Base-by-base conservation (phyloP, 768 basidiomycete species). In the Auricularia cornea region DNA sequence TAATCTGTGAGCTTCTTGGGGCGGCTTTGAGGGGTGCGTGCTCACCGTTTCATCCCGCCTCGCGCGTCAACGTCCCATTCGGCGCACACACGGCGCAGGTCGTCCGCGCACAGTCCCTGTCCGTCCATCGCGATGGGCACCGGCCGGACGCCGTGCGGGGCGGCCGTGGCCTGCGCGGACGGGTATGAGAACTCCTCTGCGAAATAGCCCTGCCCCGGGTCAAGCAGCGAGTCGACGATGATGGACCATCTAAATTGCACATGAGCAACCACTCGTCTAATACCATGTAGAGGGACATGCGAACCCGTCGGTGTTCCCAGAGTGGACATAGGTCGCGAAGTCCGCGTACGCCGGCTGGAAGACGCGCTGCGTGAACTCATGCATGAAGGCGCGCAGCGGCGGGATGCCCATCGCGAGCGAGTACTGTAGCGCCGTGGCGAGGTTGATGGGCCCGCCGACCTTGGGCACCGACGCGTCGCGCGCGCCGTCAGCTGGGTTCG, bases 171-270 rank as follows among this genome's bases (percentile, higher is more conserved):
- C 1, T 80, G 62, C 0, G 85, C 84, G 8, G 81, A 84, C 1
- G 90, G 87, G 70, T 92, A 95, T 0, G 88, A 84, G 86, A 86
- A 94, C 70, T 90, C 90, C 63, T 81, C 80, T 12, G 79, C 78
- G 2, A 88, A 71, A 51, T 86, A 73, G 29, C 77, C 78, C 60
- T 88, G 84, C 3, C 87, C 87, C 2, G 82, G 81, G 67, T 92
- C 86, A 70, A 83, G 83, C 10, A 95, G 74, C 28, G 87, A 84
- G 26, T 71, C 70, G 10, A 84, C 77, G 26, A 80, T 77, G 68
- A 66, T 71, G 20, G 44, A 48, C 44, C 44, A 48, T 23, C 44
- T 48, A n/a, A n/a, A n/a, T n/a, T n/a, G n/a, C n/a, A 18, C 18
- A 6, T 14, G 18, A 20, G 44, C 12, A 14, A 5, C 20, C 5